Conservation (phyloP, 306 rosid genomes). For the Fragaria ananassa region DNA sequence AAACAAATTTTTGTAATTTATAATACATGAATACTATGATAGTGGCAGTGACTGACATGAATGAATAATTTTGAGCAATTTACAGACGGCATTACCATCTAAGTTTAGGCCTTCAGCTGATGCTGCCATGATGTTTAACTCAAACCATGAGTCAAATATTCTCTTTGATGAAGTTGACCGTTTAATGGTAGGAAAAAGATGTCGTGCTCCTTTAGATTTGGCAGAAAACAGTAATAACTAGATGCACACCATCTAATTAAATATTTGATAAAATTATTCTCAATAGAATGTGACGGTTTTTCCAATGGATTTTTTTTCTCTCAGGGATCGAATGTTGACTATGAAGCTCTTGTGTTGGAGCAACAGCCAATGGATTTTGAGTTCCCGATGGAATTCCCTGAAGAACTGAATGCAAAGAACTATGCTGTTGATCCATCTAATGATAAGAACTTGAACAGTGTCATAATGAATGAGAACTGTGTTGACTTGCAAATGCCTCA, state of each 20-base stretch:
- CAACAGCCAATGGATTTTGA: conserved; percentile 45
- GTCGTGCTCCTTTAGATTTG: not conserved
- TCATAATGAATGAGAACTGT: conserved; percentile 27
- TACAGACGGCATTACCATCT: not conserved
- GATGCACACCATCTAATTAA: not conserved
- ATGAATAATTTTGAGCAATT: not conserved
- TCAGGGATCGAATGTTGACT: conserved; percentile 41
- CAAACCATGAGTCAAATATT: not conserved
- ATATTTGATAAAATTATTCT: not conserved
- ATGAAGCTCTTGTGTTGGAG: conserved; percentile 37
- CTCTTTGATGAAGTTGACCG: not conserved
- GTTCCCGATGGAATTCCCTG: conserved; percentile 45
- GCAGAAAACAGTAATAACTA: not conserved
- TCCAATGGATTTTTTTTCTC: conserved; percentile 10
- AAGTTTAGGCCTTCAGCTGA: not conserved
- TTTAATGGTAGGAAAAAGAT: not conserved
- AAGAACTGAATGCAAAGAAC: conserved; percentile 27
- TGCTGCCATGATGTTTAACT: not conserved
- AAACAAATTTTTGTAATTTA: not conserved
- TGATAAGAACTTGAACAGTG: conserved; percentile 28
- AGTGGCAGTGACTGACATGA: not conserved
- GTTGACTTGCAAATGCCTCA: conserved; percentile 33
- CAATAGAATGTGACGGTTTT: not conserved
- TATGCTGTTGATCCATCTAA: conserved; percentile 38
- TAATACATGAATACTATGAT: too few species aligned